A percentile compares a stretch with the other conserved stretches of the same genome.
phyloP scores from a whole-genome alignment of 371 early-diverging fungal genomes.

The Chytridium lagenaria region DNA sequence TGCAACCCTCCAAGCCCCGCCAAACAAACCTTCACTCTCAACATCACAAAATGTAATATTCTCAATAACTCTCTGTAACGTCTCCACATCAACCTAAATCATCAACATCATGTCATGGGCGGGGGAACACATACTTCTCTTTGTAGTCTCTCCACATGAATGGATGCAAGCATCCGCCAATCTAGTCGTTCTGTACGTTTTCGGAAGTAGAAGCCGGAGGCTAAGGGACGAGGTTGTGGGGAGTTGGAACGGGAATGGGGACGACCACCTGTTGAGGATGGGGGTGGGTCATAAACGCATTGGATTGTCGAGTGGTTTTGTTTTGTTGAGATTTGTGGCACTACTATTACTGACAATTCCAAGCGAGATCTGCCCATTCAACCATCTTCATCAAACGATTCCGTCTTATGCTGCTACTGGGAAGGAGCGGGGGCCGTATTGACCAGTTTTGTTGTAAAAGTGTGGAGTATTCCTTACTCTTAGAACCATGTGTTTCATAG shows the following conservation, averaged over 20 bases:
- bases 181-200: constrained; percentile 53
- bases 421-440: too few species aligned
- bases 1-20: background rate
- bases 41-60: constrained; percentile 61
- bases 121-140: constrained; percentile 39
- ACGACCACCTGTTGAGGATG: background rate
- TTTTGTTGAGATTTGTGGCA: too few species aligned
- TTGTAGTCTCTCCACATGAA: constrained; percentile 50
- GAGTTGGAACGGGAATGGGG: background rate
- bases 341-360: too few species aligned
- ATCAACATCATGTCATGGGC: background rate
- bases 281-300: too few species aligned
- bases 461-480: too few species aligned
- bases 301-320: too few species aligned
- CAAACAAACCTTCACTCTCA: constrained; percentile 53
- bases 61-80: constrained; percentile 59
- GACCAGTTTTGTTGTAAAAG: too few species aligned
- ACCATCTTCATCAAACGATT: too few species aligned
- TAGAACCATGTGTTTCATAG: too few species aligned
- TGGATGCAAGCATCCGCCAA: constrained; percentile 55
- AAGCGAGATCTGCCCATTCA: too few species aligned
- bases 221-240: background rate
- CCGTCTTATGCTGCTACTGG: too few species aligned
- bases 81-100: constrained; percentile 49
- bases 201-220: constrained; percentile 50